Evolutionary conservation across 2,329 filamentous ascomycete species (phyloP).

Genomic region (Beauveria sp.): DNA sequence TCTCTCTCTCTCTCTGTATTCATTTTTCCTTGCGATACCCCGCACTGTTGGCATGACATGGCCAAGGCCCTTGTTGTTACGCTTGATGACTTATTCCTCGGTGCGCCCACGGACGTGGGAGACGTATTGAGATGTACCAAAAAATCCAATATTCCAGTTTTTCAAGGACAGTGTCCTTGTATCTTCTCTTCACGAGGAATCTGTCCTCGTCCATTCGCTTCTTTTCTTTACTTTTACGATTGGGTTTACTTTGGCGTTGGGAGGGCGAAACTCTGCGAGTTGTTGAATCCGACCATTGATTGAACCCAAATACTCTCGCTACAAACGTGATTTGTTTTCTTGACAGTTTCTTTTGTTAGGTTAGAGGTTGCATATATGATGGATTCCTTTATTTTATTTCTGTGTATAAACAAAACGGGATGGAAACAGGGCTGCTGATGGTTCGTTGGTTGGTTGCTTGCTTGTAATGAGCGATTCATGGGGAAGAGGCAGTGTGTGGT

Average conservation of each 20-base stretch:
- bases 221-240: not conserved
- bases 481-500: no score
- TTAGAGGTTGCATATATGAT: no score
- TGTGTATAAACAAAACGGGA: not conserved
- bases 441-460: not conserved
- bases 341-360: not conserved
- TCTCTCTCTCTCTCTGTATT: not conserved
- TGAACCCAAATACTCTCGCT: not conserved
- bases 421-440: not conserved
- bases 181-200: not conserved
- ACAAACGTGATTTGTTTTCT: not conserved
- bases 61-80: not conserved
- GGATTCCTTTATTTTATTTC: not conserved
- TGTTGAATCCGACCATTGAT: not conserved
- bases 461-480: not conserved
- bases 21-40: slow-evolving; percentile 4
- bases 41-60: slow-evolving; percentile 4
- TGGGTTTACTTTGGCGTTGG: not conserved
- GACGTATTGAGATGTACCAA: not conserved
- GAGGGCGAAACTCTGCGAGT: not conserved
- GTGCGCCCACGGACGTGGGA: slow-evolving; percentile 8
- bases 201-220: not conserved
- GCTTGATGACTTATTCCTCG: slow-evolving; percentile 6
- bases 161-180: not conserved
- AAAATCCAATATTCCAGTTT: not conserved